Percentiles rank a stretch among this genome's conserved stretches.
These are phyloP conservation scores for Fusarium sp. DNA, from an alignment of 2,329 filamentous ascomycete genomes.

Conservation along the genomic window DNA sequence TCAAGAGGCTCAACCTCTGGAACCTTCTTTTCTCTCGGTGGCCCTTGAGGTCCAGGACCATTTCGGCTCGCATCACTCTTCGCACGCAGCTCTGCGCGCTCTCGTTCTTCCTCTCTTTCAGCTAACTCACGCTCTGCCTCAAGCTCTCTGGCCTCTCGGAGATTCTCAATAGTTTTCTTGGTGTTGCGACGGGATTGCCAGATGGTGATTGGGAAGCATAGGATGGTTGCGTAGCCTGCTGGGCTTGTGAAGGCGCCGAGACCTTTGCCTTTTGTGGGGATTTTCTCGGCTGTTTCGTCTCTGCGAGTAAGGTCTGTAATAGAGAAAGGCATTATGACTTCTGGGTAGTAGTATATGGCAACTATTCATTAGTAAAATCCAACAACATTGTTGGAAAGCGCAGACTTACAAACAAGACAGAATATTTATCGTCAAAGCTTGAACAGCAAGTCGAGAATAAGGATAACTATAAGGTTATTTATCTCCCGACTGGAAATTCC, in stretches of 20 bases:
- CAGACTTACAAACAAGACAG: background rate
- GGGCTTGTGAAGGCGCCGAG: background rate
- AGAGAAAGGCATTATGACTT: constrained; percentile 6
- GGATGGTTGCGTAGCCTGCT: background rate
- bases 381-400: rapidly evolving
- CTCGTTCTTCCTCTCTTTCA: background rate
- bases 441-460: background rate
- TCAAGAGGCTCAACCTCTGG: background rate
- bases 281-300: constrained; percentile 6
- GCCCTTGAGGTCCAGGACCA: background rate
- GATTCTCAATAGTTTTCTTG: background rate
- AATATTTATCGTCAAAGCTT: background rate
- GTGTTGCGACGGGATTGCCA: background rate
- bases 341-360: no score
- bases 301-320: background rate
- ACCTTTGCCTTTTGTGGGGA: background rate
- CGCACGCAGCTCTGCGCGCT: background rate
- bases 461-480: background rate
- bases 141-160: background rate
- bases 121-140: background rate
- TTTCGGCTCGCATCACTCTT: background rate
- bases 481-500: background rate
- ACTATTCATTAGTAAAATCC: background rate
- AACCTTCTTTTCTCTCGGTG: background rate
- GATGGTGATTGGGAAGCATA: background rate